Conservation (phyloP, 345 rosid genomes). For the Salix koriyanagi region DNA sequence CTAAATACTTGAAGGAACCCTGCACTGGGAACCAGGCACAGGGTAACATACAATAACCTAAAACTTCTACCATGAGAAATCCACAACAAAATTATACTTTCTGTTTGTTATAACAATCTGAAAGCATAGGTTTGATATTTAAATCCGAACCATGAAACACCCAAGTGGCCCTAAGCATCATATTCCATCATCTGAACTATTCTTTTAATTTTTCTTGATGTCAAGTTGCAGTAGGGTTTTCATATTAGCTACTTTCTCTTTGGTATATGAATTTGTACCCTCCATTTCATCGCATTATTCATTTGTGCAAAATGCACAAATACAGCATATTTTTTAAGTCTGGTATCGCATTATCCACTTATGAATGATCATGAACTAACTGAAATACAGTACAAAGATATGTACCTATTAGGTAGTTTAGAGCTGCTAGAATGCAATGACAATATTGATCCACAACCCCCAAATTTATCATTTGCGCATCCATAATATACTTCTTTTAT, state of each 20-base stretch:
- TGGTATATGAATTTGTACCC: too few relatives aligned
- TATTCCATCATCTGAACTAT: neutral
- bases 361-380: neutral
- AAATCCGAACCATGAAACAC: neutral
- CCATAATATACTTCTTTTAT: conserved; percentile 70
- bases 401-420: conserved; percentile 23
- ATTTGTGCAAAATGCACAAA: neutral
- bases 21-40: neutral
- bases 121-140: neutral
- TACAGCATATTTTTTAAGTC: neutral
- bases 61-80: neutral
- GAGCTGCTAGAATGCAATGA: conserved; percentile 48
- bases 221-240: neutral
- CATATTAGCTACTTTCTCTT: too few relatives aligned
- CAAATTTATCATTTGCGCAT: conserved; percentile 78
- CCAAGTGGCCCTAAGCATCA: neutral
- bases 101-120: neutral
- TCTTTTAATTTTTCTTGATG: neutral
- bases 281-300: neutral
- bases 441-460: conserved; percentile 81
- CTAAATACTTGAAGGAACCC: neutral
- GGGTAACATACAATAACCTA: neutral
- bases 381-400: neutral
- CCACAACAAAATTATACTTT: neutral
- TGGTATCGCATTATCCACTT: neutral